phyloP scores from a whole-genome alignment of 768 basidiomycete species.

The Russula vinacea region DNA sequence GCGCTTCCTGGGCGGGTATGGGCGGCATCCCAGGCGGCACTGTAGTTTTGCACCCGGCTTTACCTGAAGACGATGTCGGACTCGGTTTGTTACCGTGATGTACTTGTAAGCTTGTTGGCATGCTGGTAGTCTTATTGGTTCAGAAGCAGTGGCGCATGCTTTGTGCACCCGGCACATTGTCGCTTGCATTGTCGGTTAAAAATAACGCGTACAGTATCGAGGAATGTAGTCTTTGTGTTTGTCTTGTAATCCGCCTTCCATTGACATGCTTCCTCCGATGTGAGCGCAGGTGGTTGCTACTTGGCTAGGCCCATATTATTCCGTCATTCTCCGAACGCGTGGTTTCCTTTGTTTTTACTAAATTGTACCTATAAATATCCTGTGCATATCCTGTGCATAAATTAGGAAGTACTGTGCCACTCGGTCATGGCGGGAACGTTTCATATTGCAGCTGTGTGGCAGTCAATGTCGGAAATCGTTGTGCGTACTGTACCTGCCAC shows the following conservation, averaged over 20 bases:
- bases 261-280: constrained; percentile 13
- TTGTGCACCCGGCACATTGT: background rate
- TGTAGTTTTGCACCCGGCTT: constrained; percentile 3
- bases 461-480: background rate
- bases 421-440: background rate
- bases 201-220: background rate
- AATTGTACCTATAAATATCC: background rate
- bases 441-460: background rate
- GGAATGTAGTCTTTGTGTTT: constrained; percentile 2
- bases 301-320: background rate
- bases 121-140: background rate
- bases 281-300: constrained; percentile 5
- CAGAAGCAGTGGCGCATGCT: background rate
- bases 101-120: background rate
- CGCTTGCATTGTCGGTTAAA: too few species aligned
- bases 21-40: constrained; percentile 32
- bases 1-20: constrained; percentile 68
- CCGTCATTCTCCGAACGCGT: constrained; percentile 2
- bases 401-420: background rate
- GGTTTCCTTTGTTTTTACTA: background rate
- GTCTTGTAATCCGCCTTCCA: constrained; percentile 1
- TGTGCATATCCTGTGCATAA: background rate
- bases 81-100: constrained; percentile 3
- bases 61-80: background rate
- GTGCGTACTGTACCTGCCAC: background rate